phyloP scores from a whole-genome alignment of 371 early-diverging fungal species.

The Blakeslea trispora region DNA sequence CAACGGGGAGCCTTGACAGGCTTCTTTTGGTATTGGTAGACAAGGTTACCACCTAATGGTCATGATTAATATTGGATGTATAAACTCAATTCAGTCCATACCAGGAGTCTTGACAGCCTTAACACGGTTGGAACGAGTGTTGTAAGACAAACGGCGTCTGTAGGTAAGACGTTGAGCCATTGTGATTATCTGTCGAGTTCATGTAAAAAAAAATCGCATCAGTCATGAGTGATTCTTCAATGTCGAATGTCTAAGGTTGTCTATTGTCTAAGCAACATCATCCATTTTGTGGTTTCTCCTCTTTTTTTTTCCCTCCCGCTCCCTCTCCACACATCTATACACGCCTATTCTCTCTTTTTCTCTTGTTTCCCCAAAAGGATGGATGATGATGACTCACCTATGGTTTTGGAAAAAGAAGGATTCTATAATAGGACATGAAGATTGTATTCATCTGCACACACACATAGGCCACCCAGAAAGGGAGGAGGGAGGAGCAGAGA shows the following conservation, averaged over 20 bases:
- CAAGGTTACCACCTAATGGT: constrained; percentile 84
- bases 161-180: constrained; percentile 96
- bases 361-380: neutral
- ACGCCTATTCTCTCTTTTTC: constrained; percentile 18
- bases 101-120: constrained; percentile 97
- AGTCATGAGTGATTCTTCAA: neutral
- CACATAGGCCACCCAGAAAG: too few species aligned
- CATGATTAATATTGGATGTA: neutral
- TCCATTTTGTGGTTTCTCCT: constrained; percentile 2
- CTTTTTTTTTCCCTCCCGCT: neutral
- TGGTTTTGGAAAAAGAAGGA: constrained; percentile 36
- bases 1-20: constrained; percentile 91
- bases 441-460: constrained; percentile 11
- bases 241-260: neutral
- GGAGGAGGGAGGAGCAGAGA: too few species aligned
- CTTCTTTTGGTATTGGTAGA: constrained; percentile 92
- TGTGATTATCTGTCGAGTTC: constrained; percentile 21
- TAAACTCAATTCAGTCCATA: constrained; percentile 21
- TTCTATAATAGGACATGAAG: constrained; percentile 6
- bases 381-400: constrained; percentile 23
- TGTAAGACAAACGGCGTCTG: constrained; percentile 97
- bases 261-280: too few species aligned
- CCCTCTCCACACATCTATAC: too few species aligned
- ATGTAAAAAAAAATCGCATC: constrained; percentile 5
- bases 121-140: constrained; percentile 98